Evolutionary conservation across 441 rosid species (phyloP).

Genomic region (Capsella rubella): DNA sequence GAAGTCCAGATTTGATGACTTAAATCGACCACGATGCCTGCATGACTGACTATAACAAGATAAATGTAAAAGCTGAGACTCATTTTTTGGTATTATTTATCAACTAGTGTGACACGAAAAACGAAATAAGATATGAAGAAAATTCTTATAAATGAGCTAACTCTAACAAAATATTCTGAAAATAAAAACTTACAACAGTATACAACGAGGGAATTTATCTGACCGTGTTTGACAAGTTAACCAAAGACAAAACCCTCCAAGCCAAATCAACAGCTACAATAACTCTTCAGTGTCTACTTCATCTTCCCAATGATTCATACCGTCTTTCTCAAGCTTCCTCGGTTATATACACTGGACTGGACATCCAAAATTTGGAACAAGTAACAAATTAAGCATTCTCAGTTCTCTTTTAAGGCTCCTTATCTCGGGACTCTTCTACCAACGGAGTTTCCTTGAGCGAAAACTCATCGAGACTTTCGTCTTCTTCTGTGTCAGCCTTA

Average conservation of each 20-base stretch:
- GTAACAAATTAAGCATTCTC: slow-evolving; percentile 2
- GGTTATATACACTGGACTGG: slow-evolving; percentile 30
- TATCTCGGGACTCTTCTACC: slow-evolving; percentile 69
- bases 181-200: slow-evolving; percentile 21
- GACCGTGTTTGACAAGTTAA: slow-evolving; percentile 34
- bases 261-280: slow-evolving; percentile 2
- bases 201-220: slow-evolving; percentile 16
- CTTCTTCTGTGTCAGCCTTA: slow-evolving; percentile 69
- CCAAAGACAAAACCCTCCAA: slow-evolving; percentile 21
- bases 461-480: slow-evolving; percentile 76
- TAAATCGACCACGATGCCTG: too few relatives aligned
- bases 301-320: neutral
- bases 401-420: slow-evolving; percentile 41
- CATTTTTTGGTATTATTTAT: neutral
- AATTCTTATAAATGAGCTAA: neutral
- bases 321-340: slow-evolving; percentile 5
- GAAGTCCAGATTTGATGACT: too few relatives aligned
- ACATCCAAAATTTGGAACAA: slow-evolving; percentile 12
- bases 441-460: slow-evolving; percentile 66
- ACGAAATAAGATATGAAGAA: neutral
- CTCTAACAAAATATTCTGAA: neutral
- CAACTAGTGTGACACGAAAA: neutral
- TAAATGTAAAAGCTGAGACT: neutral
- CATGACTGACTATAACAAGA: too few relatives aligned
- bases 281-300: slow-evolving; percentile 1